Evolutionary conservation across 2,329 filamentous ascomycete species (phyloP).

Genomic region (Aspergillus japonicus): DNA sequence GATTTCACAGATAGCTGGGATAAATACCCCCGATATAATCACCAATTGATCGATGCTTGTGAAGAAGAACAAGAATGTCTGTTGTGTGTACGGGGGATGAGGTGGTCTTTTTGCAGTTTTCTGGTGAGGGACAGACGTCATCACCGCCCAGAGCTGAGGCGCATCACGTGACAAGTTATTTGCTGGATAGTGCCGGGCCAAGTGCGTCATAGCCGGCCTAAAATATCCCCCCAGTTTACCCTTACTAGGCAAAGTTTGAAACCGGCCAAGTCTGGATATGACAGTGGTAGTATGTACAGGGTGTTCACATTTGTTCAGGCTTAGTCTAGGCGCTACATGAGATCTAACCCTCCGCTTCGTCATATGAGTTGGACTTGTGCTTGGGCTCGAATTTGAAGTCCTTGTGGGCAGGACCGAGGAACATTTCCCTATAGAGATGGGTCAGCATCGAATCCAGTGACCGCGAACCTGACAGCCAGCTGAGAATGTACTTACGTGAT

Average conservation of each 20-base stretch:
- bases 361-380: constrained; percentile 92
- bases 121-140: constrained; percentile 35
- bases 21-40: background rate
- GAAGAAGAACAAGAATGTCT: background rate
- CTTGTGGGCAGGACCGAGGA: constrained; percentile 83
- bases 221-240: too few species aligned
- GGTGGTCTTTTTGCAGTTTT: constrained; percentile 65
- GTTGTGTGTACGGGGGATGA: constrained; percentile 48
- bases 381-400: constrained; percentile 95
- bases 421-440: constrained; percentile 75
- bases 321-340: background rate
- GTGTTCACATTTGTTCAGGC: background rate
- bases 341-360: constrained; percentile 60
- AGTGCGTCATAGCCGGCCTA: constrained; percentile 1
- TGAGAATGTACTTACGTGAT: constrained; percentile 68
- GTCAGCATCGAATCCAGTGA: constrained; percentile 5
- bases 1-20: background rate
- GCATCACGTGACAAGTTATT: constrained; percentile 16
- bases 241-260: background rate
- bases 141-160: constrained; percentile 19
- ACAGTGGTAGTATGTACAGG: background rate
- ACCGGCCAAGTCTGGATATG: background rate
- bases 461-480: constrained; percentile 12
- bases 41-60: background rate
- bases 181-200: background rate